Conservation (phyloP, 352 stramenopile genomes). For the Globisporangium polare region DNA sequence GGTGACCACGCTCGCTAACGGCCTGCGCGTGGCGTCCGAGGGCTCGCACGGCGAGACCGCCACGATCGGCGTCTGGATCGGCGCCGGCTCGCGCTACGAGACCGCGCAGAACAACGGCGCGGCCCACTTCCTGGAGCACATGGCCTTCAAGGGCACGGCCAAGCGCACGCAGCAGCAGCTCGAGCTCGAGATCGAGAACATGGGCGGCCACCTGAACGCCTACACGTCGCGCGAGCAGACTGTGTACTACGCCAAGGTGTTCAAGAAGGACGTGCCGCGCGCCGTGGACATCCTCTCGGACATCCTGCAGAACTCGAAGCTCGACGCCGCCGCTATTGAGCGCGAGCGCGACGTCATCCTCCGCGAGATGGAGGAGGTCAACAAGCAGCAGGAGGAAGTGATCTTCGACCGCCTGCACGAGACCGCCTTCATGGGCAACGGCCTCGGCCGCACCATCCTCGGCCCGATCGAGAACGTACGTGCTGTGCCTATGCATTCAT, state of each 20-base stretch:
- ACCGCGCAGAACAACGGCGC: conserved; percentile 98
- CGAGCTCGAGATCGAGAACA: conserved; percentile 99
- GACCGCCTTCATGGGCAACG: conserved; percentile 97
- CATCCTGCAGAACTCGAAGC: conserved; percentile 98
- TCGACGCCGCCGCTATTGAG: conserved; percentile 95
- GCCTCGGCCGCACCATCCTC: conserved; percentile 98
- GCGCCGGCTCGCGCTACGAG: conserved; percentile 97
- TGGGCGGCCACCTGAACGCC: conserved; percentile 99
- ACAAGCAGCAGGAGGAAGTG: conserved; percentile 98
- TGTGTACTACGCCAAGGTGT: conserved; percentile 99
- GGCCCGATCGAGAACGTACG: conserved; percentile 98
- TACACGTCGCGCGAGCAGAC: conserved; percentile 99
- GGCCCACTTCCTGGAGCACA: conserved; percentile 99
- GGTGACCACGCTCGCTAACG: conserved; percentile 95
- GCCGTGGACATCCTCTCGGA: conserved; percentile 99
- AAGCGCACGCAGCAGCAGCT: conserved; percentile 97
- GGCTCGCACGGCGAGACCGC: conserved; percentile 96
- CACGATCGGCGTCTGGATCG: conserved; percentile 98
- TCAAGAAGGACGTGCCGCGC: conserved; percentile 97
- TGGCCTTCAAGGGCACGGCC: conserved; percentile 99
- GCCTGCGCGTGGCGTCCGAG: conserved; percentile 97
- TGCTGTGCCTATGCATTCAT: conserved; percentile 13
- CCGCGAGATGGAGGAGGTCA: conserved; percentile 98
- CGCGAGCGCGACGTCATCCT: conserved; percentile 99
- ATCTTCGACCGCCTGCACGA: conserved; percentile 99